Conservation (phyloP, 2,329 filamentous ascomycete genomes). For the Colletotrichum spaethianum region DNA sequence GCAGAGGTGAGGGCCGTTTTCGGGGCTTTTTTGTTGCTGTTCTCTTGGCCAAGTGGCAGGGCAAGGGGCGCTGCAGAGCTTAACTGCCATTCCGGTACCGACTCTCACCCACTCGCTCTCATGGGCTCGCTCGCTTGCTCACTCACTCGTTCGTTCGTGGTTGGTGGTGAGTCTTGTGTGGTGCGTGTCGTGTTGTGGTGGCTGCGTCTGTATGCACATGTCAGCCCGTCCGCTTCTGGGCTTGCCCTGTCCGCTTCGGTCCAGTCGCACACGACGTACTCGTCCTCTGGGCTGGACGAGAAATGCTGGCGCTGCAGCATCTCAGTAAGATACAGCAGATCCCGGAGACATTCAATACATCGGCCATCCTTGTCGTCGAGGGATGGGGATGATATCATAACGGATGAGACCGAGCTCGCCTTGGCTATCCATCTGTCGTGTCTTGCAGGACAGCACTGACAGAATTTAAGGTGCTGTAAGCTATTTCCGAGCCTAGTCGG, state of each 20-base stretch:
- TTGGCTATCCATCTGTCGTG: background rate
- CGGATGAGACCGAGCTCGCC: conserved; percentile 23
- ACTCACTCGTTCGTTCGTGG: no score
- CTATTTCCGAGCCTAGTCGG: conserved; percentile 1
- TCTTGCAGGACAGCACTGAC: background rate
- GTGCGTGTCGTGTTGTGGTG: background rate
- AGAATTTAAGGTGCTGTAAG: conserved; percentile 17
- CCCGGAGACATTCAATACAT: background rate
- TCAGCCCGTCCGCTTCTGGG: background rate
- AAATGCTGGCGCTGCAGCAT: background rate
- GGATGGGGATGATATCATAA: conserved; percentile 26
- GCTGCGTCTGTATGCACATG: background rate
- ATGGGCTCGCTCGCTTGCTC: background rate
- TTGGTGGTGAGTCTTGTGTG: background rate
- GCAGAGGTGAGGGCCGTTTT: background rate
- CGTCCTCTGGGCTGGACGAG: background rate
- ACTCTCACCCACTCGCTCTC: background rate
- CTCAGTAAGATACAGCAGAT: background rate
- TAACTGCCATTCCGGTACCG: background rate
- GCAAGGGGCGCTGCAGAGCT: background rate
- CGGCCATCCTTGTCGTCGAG: conserved; percentile 5
- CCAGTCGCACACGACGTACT: background rate
- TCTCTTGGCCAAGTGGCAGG: no score
- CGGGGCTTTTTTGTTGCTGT: no score
- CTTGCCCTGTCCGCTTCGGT: background rate